Conservation (phyloP, 177 flowering plant species). For the Vitis hybrid region DNA sequence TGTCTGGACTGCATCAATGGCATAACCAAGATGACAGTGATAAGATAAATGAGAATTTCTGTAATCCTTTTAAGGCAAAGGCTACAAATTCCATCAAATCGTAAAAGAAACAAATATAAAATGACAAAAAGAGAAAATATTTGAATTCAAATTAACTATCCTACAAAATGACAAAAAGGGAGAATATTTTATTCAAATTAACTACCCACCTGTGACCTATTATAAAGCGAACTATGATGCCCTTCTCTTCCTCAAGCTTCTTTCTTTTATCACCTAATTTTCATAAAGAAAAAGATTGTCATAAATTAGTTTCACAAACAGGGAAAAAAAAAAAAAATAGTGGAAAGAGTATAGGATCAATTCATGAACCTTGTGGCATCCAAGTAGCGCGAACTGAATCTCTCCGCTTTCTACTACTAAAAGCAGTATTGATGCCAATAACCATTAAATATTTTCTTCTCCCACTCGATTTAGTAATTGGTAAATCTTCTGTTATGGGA, state of each 20-base stretch:
- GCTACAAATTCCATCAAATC: too few species aligned
- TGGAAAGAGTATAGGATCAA: not conserved
- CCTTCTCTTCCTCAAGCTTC: slow-evolving; percentile 90
- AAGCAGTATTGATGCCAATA: slow-evolving; percentile 84
- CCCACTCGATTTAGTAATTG: slow-evolving; percentile 28
- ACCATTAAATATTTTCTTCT: slow-evolving; percentile 80
- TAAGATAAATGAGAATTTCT: too few species aligned
- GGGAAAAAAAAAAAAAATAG: not conserved
- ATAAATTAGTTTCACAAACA: slow-evolving; percentile 7
- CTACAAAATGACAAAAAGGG: not conserved
- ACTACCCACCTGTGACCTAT: slow-evolving; percentile 82
- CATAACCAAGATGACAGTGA: too few species aligned
- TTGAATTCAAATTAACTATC: not conserved
- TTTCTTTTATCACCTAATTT: slow-evolving; percentile 63
- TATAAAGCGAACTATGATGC: slow-evolving; percentile 79
- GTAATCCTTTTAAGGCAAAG: too few species aligned
- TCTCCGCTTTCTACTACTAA: slow-evolving; percentile 88
- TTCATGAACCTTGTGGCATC: slow-evolving; percentile 79
- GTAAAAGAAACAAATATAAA: not conserved
- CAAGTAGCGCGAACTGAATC: slow-evolving; percentile 91
- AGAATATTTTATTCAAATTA: not conserved
- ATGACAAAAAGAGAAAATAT: not conserved
- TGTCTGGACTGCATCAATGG: too few species aligned
- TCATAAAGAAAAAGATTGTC: slow-evolving; percentile 1
- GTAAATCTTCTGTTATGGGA: slow-evolving; percentile 53